Percentiles rank a stretch among this genome's conserved stretches.
phyloP scores from a whole-genome alignment of 495 filamentous ascomycete species.

The Daldinia concentrica region DNA sequence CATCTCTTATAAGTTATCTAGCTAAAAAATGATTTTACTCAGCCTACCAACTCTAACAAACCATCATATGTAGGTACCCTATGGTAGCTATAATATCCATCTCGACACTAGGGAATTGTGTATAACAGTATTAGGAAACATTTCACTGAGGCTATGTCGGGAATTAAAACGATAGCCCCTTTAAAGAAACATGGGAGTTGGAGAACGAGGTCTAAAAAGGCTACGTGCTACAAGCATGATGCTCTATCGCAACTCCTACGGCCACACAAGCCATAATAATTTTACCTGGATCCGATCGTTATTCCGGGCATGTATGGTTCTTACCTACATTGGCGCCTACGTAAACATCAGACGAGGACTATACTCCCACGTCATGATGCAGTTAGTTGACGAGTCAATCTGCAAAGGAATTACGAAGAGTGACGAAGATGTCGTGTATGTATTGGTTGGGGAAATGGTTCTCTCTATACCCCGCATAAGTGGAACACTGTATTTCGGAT shows the following conservation, averaged over 20 bases:
- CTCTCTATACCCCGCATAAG: not conserved
- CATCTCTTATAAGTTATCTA: no score
- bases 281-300: not conserved
- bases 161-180: no score
- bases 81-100: no score
- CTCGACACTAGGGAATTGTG: no score
- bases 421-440: not conserved
- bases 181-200: not conserved
- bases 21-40: no score
- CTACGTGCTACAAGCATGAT: not conserved
- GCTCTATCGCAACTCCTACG: not conserved
- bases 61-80: no score
- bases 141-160: no score
- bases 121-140: no score
- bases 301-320: not conserved
- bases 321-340: no score
- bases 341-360: not conserved
- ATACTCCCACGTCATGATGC: not conserved
- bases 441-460: not conserved
- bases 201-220: not conserved
- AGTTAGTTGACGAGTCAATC: not conserved
- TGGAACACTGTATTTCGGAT: not conserved
- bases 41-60: no score
- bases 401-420: not conserved
- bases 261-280: not conserved